These are phyloP conservation scores for Aureobasidium sp. DNA, from an alignment of 2,329 filamentous ascomycete species.

Conservation along the genomic window DNA sequence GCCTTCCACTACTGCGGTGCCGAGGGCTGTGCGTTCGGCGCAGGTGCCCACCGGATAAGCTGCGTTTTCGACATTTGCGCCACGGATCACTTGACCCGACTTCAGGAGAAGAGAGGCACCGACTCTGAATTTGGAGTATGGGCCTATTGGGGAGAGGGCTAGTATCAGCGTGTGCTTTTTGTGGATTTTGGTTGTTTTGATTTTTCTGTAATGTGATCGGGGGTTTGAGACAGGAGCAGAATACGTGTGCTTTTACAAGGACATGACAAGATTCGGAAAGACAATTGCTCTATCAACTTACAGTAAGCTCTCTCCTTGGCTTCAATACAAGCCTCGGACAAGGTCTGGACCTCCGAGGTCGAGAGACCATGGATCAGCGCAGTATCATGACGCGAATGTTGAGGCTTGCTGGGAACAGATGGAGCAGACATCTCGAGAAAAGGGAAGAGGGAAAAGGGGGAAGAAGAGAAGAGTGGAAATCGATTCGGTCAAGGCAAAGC, in stretches of 20 bases:
- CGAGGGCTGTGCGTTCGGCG: slow-evolving; percentile 84
- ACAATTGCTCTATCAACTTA: slow-evolving; percentile 29
- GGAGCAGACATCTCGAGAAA: slow-evolving; percentile 4
- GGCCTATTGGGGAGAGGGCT: slow-evolving; percentile 38
- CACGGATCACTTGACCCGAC: slow-evolving; percentile 44
- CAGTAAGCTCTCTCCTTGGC: slow-evolving; percentile 80
- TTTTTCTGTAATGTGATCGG: not conserved
- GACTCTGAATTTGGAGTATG: slow-evolving; percentile 86
- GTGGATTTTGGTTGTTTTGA: not conserved
- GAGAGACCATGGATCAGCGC: slow-evolving; percentile 47
- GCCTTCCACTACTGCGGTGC: slow-evolving; percentile 57
- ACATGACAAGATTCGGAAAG: too few relatives aligned
- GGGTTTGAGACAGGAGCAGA: too few relatives aligned
- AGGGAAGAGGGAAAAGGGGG: not conserved
- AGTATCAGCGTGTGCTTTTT: not conserved
- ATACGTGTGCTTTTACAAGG: too few relatives aligned
- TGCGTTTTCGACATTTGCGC: slow-evolving; percentile 90
- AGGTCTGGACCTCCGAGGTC: slow-evolving; percentile 52
- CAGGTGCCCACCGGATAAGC: slow-evolving; percentile 91
- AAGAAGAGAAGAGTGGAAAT: not conserved
- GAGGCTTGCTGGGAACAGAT: slow-evolving; percentile 21
- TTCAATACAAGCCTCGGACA: slow-evolving; percentile 54
- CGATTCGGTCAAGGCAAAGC: not conserved
- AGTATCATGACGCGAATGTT: slow-evolving; percentile 30
- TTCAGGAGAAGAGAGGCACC: slow-evolving; percentile 66